Base-by-base conservation (phyloP, 306 rosid species). In the Oemleria cerasiformis region DNA sequence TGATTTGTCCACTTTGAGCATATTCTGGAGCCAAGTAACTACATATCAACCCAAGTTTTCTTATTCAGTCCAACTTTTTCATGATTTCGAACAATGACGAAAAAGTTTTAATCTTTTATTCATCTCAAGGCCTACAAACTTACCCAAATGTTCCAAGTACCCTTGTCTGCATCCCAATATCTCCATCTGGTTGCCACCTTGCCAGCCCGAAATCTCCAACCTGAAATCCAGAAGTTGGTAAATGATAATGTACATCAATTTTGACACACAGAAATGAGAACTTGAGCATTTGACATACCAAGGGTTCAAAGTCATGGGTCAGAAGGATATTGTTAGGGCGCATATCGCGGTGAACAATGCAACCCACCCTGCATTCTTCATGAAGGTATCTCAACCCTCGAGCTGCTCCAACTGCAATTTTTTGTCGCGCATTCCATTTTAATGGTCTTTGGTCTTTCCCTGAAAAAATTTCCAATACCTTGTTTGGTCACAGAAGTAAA, bases 131-230 rank as follows among this genome's bases (percentile, higher is more conserved):
- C 19, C 6, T 23, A 4, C 40, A 8, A 66, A 39, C 51, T 53
- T 86, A 94, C 99, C 97, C 97, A 68, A 94, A 94, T 72, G 95
- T 91, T 78, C 97, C 97, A 12, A 94, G 85, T 67, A 94, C 93
- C 83, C 99, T 85, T 9, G 99, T 94, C 81, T 94, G 97, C 60
- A 91, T 97, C 53, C 89, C 97, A 81, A 81, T 77, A 51, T 88
- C 89, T 48, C 99, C 97, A 74, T 94, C 92, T 14, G 99, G 99
- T 75, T 91, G 96, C 97, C 97, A 94, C 84, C 99, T 88, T 42
- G 99, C 99, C 53, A 94, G 91, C 76, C 99, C 99, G 59, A 94
- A 94, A 88, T 94, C 99, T 81, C 99, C 99, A n/a, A 94, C 99
- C 99, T 94, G 78, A 66, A 64, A 78, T 78, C 65, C 78, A 77